A percentile compares a stretch with the other conserved stretches of the same genome.
These are phyloP conservation scores for Melampsora abietis-canadensis DNA, from an alignment of 1,284 basidiomycete species.

Conservation along the genomic window DNA sequence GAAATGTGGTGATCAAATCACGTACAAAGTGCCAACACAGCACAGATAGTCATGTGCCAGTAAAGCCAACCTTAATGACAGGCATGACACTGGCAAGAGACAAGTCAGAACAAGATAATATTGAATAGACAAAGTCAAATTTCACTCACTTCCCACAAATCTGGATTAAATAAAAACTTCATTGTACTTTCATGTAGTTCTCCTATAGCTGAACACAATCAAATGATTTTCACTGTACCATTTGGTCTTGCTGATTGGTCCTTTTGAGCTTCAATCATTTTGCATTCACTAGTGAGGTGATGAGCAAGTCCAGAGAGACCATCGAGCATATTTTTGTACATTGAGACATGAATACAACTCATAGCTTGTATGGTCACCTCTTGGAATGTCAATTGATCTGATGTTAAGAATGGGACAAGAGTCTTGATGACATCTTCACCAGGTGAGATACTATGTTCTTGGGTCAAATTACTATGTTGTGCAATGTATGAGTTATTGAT, in stretches of 20 bases:
- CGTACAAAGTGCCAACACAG: too few species aligned
- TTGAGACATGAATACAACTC: slow-evolving; percentile 42
- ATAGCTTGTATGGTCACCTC: slow-evolving; percentile 34
- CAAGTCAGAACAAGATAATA: too few species aligned
- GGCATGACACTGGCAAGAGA: too few species aligned
- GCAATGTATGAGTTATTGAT: slow-evolving; percentile 36
- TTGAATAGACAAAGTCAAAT: too few species aligned
- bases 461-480: slow-evolving; percentile 13
- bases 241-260: slow-evolving; percentile 36
- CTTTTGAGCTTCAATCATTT: slow-evolving; percentile 44
- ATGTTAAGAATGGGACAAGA: slow-evolving; percentile 41
- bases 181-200: slow-evolving; percentile 42
- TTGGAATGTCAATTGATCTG: slow-evolving; percentile 33
- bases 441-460: slow-evolving; percentile 35
- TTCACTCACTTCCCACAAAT: slow-evolving; percentile 1
- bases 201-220: slow-evolving; percentile 37
- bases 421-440: slow-evolving; percentile 41
- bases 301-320: slow-evolving; percentile 42
- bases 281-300: slow-evolving; percentile 42
- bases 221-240: slow-evolving; percentile 28
- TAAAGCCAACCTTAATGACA: too few species aligned
- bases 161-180: slow-evolving; percentile 29
- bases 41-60: too few species aligned
- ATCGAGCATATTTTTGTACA: slow-evolving; percentile 36
- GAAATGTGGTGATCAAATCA: too few species aligned